Base-by-base conservation (phyloP, 2,329 filamentous ascomycete species). In the Venturia nashicola region DNA sequence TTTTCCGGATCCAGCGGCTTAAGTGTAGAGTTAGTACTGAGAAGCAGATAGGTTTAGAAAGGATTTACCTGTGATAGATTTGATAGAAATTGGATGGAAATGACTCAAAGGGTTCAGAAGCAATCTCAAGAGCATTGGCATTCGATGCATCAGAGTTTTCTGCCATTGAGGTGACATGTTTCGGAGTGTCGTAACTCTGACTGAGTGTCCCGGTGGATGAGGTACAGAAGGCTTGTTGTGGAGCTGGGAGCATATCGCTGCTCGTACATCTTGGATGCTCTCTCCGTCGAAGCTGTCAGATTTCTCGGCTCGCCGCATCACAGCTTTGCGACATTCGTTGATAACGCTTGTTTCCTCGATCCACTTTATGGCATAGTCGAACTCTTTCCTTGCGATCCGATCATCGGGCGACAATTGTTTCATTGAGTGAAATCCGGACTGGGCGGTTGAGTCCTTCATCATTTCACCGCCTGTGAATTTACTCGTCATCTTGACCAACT, bases 81-180 rank as follows among this genome's bases (percentile, higher is more conserved):
- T 70, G 65, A 83, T 78, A 51, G 71, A 73, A 60, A 83, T 75
- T 0, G 80, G 77, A 65, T 83, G 81, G 65, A 83, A 81, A 67
- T 83, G 81, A 65, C 76, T 77, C 4, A 83, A 69, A 0, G 79
- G 77, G 32, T 74, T 77, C 0, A 83, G 74, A 6, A 82, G 74
- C 0, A 80, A 66, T 18, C 80, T 76, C 8, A 79, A 74, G 2
- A 82, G 72, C 62, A 82, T 75, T 0, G 80, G 80, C 5, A 82
- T 69, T 11, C 80, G 74, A 68, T 82, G 80, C 27, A 81, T 61
- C 65, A 82, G 79, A 12, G 68, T 69, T 59, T 76, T 75, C 34
- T 79, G 66, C 9, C 72, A 70, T 2, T 77, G 77, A 57, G 76
- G 71, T 2, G 72, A 73, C 12, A 77, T 70, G 40, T 77, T 77